A percentile compares a stretch with the other conserved stretches of the same genome.
Evolutionary conservation across 2,329 filamentous ascomycete species (phyloP).

Genomic region (Cladosporium sp.): DNA sequence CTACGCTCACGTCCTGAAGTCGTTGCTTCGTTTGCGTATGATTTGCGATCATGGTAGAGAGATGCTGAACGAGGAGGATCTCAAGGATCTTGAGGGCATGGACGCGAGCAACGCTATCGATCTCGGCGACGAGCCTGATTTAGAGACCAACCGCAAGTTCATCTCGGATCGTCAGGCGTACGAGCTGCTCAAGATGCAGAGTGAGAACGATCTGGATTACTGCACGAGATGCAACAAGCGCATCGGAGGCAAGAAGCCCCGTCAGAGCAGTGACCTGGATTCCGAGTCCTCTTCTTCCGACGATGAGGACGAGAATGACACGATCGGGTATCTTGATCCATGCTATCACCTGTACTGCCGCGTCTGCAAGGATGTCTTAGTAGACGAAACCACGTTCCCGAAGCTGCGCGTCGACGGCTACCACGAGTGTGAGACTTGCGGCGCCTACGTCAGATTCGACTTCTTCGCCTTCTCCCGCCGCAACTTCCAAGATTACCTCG

Average conservation of each 20-base stretch:
- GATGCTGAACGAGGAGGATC: slow-evolving; percentile 75
- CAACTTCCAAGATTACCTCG: slow-evolving; percentile 40
- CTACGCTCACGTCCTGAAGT: slow-evolving; percentile 90
- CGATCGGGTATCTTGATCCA: slow-evolving; percentile 72
- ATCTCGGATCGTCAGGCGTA: slow-evolving; percentile 70
- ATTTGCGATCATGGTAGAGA: slow-evolving; percentile 95
- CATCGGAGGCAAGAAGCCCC: slow-evolving; percentile 48
- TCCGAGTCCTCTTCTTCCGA: slow-evolving; percentile 48
- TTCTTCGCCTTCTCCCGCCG: slow-evolving; percentile 64
- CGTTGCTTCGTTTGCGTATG: slow-evolving; percentile 80
- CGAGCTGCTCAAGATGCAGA: slow-evolving; percentile 77
- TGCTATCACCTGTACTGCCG: slow-evolving; percentile 84
- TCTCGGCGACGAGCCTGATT: slow-evolving; percentile 62
- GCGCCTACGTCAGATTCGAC: slow-evolving; percentile 54
- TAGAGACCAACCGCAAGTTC: slow-evolving; percentile 51
- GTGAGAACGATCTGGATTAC: slow-evolving; percentile 68
- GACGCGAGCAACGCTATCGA: slow-evolving; percentile 74
- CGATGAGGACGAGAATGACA: slow-evolving; percentile 52
- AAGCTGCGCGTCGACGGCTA: slow-evolving; percentile 36
- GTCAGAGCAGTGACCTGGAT: slow-evolving; percentile 47
- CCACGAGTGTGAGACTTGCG: slow-evolving; percentile 63
- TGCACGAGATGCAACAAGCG: slow-evolving; percentile 66
- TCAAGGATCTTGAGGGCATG: slow-evolving; percentile 67
- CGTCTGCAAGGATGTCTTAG: slow-evolving; percentile 60
- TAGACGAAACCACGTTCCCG: slow-evolving; percentile 44